Conservation (phyloP, 805 yeast genomes). For the Candida parachauliodes region DNA sequence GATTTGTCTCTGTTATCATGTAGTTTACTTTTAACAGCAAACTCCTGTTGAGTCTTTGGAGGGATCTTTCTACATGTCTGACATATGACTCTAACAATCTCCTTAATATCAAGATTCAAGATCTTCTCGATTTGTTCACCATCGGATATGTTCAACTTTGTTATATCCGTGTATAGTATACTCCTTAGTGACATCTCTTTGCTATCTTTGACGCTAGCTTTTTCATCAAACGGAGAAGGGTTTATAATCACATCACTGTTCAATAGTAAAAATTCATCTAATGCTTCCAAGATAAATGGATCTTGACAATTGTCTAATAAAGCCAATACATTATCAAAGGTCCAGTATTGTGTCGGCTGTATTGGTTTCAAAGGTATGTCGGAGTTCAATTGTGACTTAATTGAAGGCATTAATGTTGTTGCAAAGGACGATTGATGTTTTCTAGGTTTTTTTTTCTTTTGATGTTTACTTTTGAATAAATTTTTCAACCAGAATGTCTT, state of each 20-base stretch:
- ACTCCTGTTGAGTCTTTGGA: slow-evolving; percentile 21
- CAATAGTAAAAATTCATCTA: slow-evolving; percentile 37
- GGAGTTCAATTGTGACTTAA: background rate
- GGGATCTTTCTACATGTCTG: slow-evolving; percentile 39
- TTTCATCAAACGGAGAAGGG: slow-evolving; percentile 27
- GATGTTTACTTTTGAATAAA: background rate
- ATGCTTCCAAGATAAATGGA: slow-evolving; percentile 29
- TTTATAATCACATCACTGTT: slow-evolving; percentile 26
- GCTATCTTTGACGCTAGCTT: slow-evolving; percentile 7
- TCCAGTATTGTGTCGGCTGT: slow-evolving; percentile 37
- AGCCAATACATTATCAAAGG: slow-evolving; percentile 36
- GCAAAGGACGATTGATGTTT: background rate
- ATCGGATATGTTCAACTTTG: slow-evolving; percentile 29
- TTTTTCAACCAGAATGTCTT: slow-evolving; percentile 35
- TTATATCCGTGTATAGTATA: slow-evolving; percentile 32
- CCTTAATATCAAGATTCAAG: slow-evolving; percentile 39
- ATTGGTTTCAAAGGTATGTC: slow-evolving; percentile 22
- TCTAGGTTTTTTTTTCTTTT: background rate
- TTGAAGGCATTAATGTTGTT: slow-evolving; percentile 2
- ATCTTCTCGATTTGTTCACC: slow-evolving; percentile 38
- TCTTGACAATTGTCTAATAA: slow-evolving; percentile 28
- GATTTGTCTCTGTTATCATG: slow-evolving; percentile 34
- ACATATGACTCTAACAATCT: slow-evolving; percentile 46
- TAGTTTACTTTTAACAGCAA: slow-evolving; percentile 23
- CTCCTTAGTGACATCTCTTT: slow-evolving; percentile 40